Conservation (phyloP, 2,329 filamentous ascomycete genomes). For the Talaromyces sp. region DNA sequence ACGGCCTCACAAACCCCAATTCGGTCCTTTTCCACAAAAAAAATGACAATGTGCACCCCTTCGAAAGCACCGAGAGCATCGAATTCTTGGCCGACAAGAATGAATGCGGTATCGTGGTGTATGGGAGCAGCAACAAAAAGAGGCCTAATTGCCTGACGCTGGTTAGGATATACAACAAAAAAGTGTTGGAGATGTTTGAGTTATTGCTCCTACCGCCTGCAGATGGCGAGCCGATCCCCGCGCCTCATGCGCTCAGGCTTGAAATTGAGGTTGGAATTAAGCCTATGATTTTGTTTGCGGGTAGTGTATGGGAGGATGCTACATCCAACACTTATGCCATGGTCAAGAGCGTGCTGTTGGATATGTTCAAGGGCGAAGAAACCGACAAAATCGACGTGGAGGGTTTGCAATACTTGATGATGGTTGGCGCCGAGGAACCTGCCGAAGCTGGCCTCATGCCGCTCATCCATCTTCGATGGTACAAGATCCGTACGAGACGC, state of each 20-base stretch:
- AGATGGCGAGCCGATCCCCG: constrained; percentile 41
- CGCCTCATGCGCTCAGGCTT: constrained; percentile 56
- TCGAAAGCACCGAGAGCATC: constrained; percentile 81
- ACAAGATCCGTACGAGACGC: constrained; percentile 80
- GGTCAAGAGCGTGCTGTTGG: constrained; percentile 80
- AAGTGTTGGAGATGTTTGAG: constrained; percentile 93
- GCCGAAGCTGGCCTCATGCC: constrained; percentile 37
- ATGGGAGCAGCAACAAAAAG: constrained; percentile 87
- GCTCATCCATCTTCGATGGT: constrained; percentile 67
- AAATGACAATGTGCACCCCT: constrained; percentile 83
- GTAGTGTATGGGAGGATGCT: constrained; percentile 80
- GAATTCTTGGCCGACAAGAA: constrained; percentile 98
- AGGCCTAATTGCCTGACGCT: constrained; percentile 86
- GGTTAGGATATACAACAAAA: constrained; percentile 76
- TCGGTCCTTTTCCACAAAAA: constrained; percentile 95
- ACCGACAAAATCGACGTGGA: constrained; percentile 86
- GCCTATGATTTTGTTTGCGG: constrained; percentile 87
- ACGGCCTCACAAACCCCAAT: constrained; percentile 77
- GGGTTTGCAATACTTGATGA: constrained; percentile 86
- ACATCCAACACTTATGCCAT: constrained; percentile 75
- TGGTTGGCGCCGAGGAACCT: constrained; percentile 70
- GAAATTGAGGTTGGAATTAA: constrained; percentile 71
- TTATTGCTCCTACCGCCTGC: constrained; percentile 73
- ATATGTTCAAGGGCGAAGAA: constrained; percentile 85
- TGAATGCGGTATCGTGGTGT: constrained; percentile 80